Conservation (phyloP, 768 basidiomycete species). For the Lentinula edodes region DNA sequence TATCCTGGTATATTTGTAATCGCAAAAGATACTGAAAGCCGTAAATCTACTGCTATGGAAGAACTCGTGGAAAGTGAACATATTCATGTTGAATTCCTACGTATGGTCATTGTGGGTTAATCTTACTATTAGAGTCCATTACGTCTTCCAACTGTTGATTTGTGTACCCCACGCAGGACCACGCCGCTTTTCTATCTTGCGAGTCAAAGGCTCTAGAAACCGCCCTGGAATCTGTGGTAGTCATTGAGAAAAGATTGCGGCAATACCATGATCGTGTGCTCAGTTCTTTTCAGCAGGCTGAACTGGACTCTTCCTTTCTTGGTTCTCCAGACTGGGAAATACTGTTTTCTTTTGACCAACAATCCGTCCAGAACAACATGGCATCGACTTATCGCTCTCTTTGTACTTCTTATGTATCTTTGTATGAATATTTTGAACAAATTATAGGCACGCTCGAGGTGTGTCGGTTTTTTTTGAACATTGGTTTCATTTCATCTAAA, state of each 20-base stretch:
- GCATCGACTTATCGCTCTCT: conserved; percentile 30
- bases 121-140: not conserved
- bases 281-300: not conserved
- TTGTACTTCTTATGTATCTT: conserved; percentile 26
- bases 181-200: conserved; percentile 23
- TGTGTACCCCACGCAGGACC: conserved; percentile 20
- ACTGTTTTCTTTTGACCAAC: conserved; percentile 22
- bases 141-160: not conserved
- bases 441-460: conserved; percentile 16
- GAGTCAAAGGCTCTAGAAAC: conserved; percentile 12
- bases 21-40: conserved; percentile 18
- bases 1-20: conserved; percentile 30
- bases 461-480: not conserved
- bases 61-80: conserved; percentile 29
- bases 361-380: conserved; percentile 20
- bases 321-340: conserved; percentile 17
- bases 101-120: conserved; percentile 23
- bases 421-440: conserved; percentile 21
- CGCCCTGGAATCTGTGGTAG: conserved; percentile 21
- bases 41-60: conserved; percentile 20
- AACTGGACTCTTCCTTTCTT: not conserved
- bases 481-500: not conserved
- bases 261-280: conserved; percentile 22
- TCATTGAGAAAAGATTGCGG: conserved; percentile 21
- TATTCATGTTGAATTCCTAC: conserved; percentile 22